A percentile compares a stretch with the other conserved stretches of the same genome.
Conservation (phyloP, 1,284 basidiomycete species). For the Ganoderma meredithae region DNA sequence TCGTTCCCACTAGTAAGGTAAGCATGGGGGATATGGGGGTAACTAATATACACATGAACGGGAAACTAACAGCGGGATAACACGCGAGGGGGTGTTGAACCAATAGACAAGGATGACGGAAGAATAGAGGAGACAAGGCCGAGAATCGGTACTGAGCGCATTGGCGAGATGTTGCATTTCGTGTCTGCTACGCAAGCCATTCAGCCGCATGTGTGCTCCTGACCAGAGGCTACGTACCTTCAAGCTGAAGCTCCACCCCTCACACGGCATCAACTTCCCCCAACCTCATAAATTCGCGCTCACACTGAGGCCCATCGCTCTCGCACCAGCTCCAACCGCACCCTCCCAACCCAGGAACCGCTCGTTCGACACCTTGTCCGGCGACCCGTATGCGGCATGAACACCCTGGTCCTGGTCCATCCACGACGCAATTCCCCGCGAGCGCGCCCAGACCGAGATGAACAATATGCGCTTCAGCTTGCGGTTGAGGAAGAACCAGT, state of each 20-base stretch:
- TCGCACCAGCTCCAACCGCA: constrained; percentile 73
- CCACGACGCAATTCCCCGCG: constrained; percentile 66
- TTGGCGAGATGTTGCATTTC: constrained; percentile 2
- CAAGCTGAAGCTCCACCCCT: background rate
- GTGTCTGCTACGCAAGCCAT: constrained; percentile 17
- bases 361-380: constrained; percentile 50
- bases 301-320: constrained; percentile 67
- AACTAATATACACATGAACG: constrained; percentile 22
- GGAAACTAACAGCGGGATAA: constrained; percentile 12
- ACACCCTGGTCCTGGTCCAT: constrained; percentile 53
- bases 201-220: constrained; percentile 18
- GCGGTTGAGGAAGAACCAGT: constrained; percentile 97
- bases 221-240: constrained; percentile 15
- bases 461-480: constrained; percentile 94
- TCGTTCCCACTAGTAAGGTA: constrained; percentile 31
- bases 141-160: constrained; percentile 16
- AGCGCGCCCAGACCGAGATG: constrained; percentile 92
- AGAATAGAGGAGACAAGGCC: background rate
- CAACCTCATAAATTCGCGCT: constrained; percentile 25
- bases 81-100: constrained; percentile 13
- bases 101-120: background rate
- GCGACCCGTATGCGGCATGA: constrained; percentile 43
- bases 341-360: constrained; percentile 83
- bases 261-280: constrained; percentile 16
- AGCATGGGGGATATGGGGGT: constrained; percentile 10